A percentile compares a stretch with the other conserved stretches of the same genome.
Evolutionary conservation across 2,329 filamentous ascomycete genomes (phyloP).

Genomic region (Calonectria fujianensis): DNA sequence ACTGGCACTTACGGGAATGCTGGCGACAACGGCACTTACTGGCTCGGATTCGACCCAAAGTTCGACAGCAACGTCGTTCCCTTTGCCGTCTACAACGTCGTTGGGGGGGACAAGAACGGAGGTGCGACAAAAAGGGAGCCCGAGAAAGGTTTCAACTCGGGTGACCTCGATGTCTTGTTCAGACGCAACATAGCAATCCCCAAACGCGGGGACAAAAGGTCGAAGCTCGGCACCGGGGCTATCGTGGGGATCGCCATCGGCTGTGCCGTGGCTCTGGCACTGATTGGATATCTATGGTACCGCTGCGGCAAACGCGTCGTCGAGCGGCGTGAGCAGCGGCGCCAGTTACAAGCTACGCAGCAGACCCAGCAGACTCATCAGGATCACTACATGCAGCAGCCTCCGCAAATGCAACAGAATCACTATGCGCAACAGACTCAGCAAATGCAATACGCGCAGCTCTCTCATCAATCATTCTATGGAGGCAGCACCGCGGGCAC

Average conservation of each 20-base stretch:
- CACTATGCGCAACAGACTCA: neutral
- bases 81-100: conserved; percentile 12
- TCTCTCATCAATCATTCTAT: conserved; percentile 1
- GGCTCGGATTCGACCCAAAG: conserved; percentile 68
- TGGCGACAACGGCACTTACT: conserved; percentile 60
- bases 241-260: conserved; percentile 66
- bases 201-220: neutral
- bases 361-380: conserved; percentile 3
- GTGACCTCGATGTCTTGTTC: conserved; percentile 9
- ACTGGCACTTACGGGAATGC: conserved; percentile 66
- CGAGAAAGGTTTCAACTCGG: conserved; percentile 7
- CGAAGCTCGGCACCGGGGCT: conserved; percentile 56
- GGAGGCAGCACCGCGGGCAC: conserved; percentile 21
- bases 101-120: conserved; percentile 26
- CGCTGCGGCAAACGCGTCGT: conserved; percentile 27
- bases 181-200: neutral
- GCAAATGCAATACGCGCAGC: neutral
- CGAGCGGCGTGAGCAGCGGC: conserved; percentile 25
- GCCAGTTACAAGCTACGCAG: neutral
- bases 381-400: too few species aligned
- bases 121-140: conserved; percentile 7
- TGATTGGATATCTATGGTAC: conserved; percentile 50
- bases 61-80: conserved; percentile 28
- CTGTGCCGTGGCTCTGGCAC: conserved; percentile 48
- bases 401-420: neutral